phyloP scores from a whole-genome alignment of 768 basidiomycete species.

The Lentinula sp. region DNA sequence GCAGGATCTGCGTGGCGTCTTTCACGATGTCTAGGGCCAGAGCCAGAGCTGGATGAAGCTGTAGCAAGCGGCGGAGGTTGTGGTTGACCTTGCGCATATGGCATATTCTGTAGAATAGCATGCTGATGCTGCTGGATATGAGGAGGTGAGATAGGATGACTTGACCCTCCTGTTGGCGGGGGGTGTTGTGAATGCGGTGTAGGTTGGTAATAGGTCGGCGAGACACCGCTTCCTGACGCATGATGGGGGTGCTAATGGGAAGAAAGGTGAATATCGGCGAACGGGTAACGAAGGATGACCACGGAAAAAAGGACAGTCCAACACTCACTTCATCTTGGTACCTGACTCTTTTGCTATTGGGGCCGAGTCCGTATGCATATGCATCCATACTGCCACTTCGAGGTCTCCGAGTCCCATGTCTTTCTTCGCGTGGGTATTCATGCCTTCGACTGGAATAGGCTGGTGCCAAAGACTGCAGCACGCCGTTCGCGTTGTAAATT shows the following conservation, averaged over 20 bases:
- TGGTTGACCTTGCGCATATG: background rate
- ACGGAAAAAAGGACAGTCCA: background rate
- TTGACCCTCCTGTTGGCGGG: background rate
- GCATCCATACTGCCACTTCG: slow-evolving; percentile 5
- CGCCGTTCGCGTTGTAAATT: background rate
- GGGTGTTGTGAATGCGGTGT: slow-evolving; percentile 5
- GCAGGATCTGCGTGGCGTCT: background rate
- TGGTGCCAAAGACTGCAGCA: background rate
- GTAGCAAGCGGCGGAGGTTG: background rate
- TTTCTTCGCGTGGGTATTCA: slow-evolving; percentile 1
- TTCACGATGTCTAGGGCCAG: background rate
- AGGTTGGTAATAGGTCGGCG: slow-evolving; percentile 5
- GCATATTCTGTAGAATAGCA: background rate
- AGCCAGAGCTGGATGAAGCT: background rate
- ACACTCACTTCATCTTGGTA: slow-evolving; percentile 1
- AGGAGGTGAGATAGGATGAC: background rate
- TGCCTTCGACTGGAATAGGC: background rate
- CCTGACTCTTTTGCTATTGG: slow-evolving; percentile 2
- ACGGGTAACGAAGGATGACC: background rate
- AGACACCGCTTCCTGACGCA: background rate
- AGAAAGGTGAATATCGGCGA: background rate
- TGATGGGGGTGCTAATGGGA: background rate
- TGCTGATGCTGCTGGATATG: slow-evolving; percentile 1
- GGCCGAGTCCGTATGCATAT: background rate
- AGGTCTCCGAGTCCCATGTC: slow-evolving; percentile 3